Conservation (phyloP, 371 early-diverging fungal genomes). For the Apophysomyces sp. region DNA sequence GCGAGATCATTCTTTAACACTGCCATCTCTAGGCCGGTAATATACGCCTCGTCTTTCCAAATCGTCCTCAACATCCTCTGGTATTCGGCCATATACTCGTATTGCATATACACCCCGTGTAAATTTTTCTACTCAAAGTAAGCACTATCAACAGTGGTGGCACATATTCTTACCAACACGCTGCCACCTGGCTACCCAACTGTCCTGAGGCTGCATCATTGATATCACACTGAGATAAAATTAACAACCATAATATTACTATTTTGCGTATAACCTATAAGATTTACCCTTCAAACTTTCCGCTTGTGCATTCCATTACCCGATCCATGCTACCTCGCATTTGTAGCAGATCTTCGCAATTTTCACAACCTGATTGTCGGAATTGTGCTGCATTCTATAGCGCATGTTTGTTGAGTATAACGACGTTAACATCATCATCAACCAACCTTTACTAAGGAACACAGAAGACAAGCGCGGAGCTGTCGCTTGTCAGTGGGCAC, state of each 20-base stretch:
- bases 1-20: constrained; percentile 58
- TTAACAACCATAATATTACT: no score
- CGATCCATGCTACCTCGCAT: constrained; percentile 73
- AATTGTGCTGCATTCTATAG: constrained; percentile 80
- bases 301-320: constrained; percentile 83
- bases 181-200: constrained; percentile 93
- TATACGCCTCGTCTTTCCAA: constrained; percentile 76
- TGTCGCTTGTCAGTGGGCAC: constrained; percentile 75
- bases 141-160: not conserved
- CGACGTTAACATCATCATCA: not conserved
- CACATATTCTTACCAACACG: constrained; percentile 56
- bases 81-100: constrained; percentile 85
- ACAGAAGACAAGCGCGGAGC: constrained; percentile 90
- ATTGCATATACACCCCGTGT: constrained; percentile 89
- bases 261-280: no score
- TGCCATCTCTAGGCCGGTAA: constrained; percentile 87
- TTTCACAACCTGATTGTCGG: constrained; percentile 84
- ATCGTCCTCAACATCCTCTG: constrained; percentile 84
- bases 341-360: constrained; percentile 84
- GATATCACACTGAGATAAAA: constrained; percentile 76
- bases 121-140: constrained; percentile 63
- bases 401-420: no score
- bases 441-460: constrained; percentile 86
- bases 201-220: constrained; percentile 75
- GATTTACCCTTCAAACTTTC: constrained; percentile 89